Percentiles rank a stretch among this genome's conserved stretches.
phyloP scores from a whole-genome alignment of 345 rosid genomes.

The Lumnitzera littorea region DNA sequence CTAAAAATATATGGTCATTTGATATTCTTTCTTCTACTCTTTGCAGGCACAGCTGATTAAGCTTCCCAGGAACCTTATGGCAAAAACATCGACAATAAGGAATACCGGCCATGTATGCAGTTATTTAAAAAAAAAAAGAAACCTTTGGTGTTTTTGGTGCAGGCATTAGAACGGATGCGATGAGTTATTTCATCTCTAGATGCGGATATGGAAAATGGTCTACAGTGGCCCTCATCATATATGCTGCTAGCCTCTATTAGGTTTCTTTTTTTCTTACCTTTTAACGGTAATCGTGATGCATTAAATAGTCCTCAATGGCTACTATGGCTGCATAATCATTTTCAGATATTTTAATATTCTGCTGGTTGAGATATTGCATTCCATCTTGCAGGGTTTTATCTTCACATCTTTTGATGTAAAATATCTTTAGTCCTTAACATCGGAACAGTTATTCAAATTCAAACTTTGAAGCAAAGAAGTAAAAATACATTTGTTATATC shows the following conservation, averaged over 20 bases:
- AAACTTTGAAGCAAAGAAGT: too few relatives aligned
- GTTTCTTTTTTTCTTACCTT: background rate
- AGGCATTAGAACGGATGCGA: slow-evolving; percentile 83
- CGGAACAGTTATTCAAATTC: too few relatives aligned
- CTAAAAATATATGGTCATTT: background rate
- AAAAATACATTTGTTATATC: background rate
- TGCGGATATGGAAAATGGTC: slow-evolving; percentile 71
- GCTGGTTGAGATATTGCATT: background rate
- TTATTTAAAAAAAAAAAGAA: background rate
- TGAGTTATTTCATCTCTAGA: slow-evolving; percentile 64
- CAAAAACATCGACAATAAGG: slow-evolving; percentile 56
- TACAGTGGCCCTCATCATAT: slow-evolving; percentile 38
- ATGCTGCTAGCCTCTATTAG: background rate
- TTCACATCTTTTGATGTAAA: background rate
- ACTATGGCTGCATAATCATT: too few relatives aligned
- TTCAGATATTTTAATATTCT: background rate
- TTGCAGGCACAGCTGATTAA: slow-evolving; percentile 54
- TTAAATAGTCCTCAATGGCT: background rate
- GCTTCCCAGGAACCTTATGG: slow-evolving; percentile 79
- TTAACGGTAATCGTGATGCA: background rate
- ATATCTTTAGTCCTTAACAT: background rate
- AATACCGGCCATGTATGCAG: slow-evolving; percentile 58
- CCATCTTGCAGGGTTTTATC: background rate
- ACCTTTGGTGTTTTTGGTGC: slow-evolving; percentile 6
- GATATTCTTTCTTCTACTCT: background rate